These are phyloP conservation scores for Mantamonas sphyraenae DNA, from an alignment of 78 protist species.

Conservation along the genomic window DNA sequence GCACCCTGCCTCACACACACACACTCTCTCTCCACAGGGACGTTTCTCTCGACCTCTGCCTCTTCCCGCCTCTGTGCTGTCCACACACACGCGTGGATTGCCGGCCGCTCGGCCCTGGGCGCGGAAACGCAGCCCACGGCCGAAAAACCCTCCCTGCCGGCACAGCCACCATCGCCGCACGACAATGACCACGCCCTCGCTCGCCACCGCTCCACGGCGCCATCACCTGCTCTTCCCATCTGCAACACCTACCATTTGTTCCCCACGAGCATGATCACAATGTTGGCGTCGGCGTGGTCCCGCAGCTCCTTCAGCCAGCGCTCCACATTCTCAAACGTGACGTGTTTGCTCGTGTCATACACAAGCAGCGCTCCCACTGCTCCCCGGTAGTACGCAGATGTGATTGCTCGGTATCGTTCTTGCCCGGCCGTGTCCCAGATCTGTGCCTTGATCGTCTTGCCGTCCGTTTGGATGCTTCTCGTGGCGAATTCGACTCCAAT, in stretches of 20 bases:
- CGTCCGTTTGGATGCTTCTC: slow-evolving; percentile 62
- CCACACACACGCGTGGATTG: not conserved
- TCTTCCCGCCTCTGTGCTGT: not conserved
- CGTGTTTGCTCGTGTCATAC: slow-evolving; percentile 83
- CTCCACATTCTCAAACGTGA: slow-evolving; percentile 82
- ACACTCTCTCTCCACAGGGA: not conserved
- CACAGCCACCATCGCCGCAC: not conserved
- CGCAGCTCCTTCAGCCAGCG: slow-evolving; percentile 68
- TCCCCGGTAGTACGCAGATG: slow-evolving; percentile 84
- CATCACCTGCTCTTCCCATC: not conserved
- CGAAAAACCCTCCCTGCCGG: not conserved
- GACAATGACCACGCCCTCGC: not conserved
- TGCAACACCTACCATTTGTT: slow-evolving; percentile 64
- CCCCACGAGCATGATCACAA: slow-evolving; percentile 94
- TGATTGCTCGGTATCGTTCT: slow-evolving; percentile 95
- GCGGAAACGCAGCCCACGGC: not conserved
- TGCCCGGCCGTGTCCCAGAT: slow-evolving; percentile 98
- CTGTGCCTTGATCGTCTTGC: slow-evolving; percentile 87
- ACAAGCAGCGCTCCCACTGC: slow-evolving; percentile 97
- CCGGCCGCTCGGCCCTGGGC: not conserved
- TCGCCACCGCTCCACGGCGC: not conserved
- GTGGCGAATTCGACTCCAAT: slow-evolving; percentile 99
- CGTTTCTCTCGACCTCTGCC: not conserved
- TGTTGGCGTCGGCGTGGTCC: slow-evolving; percentile 77
- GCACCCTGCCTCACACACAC: not conserved